Evolutionary conservation across 2,329 filamentous ascomycete species (phyloP).

Genomic region (Metarhizium brunneum): DNA sequence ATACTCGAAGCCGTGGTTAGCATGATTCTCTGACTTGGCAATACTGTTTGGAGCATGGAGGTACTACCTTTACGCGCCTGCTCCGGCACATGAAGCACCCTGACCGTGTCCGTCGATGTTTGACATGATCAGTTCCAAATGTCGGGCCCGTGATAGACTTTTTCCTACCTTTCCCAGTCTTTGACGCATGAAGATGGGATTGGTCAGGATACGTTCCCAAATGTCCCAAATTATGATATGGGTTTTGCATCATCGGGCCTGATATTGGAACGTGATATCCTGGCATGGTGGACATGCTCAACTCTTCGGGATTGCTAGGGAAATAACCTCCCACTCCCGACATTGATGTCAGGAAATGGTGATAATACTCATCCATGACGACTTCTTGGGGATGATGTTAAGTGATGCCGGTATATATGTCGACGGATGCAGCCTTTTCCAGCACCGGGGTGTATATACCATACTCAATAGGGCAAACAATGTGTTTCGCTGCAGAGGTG

Average conservation of each 20-base stretch:
- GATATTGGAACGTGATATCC: slow-evolving; percentile 19
- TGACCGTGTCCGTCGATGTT: slow-evolving; percentile 86
- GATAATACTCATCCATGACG: slow-evolving; percentile 47
- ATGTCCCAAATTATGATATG: slow-evolving; percentile 39
- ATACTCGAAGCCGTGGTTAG: slow-evolving; percentile 16
- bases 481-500: slow-evolving; percentile 5
- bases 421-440: slow-evolving; percentile 4
- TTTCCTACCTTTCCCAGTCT: slow-evolving; percentile 39
- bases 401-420: slow-evolving; percentile 4
- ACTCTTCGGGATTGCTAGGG: slow-evolving; percentile 29
- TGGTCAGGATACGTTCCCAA: slow-evolving; percentile 42
- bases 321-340: slow-evolving; percentile 33
- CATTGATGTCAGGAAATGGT: slow-evolving; percentile 45
- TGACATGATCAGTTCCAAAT: slow-evolving; percentile 57
- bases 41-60: background rate
- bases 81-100: slow-evolving; percentile 89
- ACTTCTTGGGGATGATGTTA: background rate
- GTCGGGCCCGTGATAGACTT: slow-evolving; percentile 35
- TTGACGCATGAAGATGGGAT: slow-evolving; percentile 36
- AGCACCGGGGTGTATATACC: slow-evolving; percentile 3
- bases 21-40: background rate
- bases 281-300: slow-evolving; percentile 26
- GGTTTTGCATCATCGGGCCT: slow-evolving; percentile 25
- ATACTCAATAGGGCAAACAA: slow-evolving; percentile 5
- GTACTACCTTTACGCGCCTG: slow-evolving; percentile 67